phyloP scores from a whole-genome alignment of 352 stramenopile species.

The Phytophthora niederhauseri region DNA sequence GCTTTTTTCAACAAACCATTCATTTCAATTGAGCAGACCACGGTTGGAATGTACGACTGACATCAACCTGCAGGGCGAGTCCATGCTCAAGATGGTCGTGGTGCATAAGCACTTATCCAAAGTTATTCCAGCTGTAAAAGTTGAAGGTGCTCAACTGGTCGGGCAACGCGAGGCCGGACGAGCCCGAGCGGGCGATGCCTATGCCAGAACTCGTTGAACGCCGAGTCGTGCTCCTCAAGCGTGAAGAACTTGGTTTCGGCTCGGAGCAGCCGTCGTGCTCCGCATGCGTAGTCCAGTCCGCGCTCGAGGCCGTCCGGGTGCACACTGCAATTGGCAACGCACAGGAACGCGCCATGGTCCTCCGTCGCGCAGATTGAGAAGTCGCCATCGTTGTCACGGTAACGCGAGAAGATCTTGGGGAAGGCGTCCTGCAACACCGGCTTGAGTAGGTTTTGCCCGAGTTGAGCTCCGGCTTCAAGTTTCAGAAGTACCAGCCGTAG shows the following conservation, averaged over 20 bases:
- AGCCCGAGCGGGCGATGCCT: slow-evolving; percentile 45
- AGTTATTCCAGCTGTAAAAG: no score
- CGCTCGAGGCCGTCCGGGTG: slow-evolving; percentile 52
- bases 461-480: slow-evolving; percentile 51
- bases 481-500: slow-evolving; percentile 94
- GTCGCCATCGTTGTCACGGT: slow-evolving; percentile 49
- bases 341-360: slow-evolving; percentile 68
- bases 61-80: no score
- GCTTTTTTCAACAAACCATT: no score
- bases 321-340: slow-evolving; percentile 60
- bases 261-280: slow-evolving; percentile 53
- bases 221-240: slow-evolving; percentile 63
- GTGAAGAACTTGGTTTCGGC: slow-evolving; percentile 43
- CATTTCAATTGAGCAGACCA: no score
- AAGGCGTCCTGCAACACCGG: slow-evolving; percentile 55
- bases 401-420: slow-evolving; percentile 66
- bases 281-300: slow-evolving; percentile 53
- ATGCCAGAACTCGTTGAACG: slow-evolving; percentile 41
- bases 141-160: no score
- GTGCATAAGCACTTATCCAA: no score
- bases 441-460: slow-evolving; percentile 87
- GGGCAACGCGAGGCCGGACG: no score
- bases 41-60: no score
- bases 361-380: slow-evolving; percentile 59
- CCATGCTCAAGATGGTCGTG: no score